A percentile compares a stretch with the other conserved stretches of the same genome.
Evolutionary conservation across 2,329 filamentous ascomycete genomes (phyloP).

Genomic region (Botrytis fabae): DNA sequence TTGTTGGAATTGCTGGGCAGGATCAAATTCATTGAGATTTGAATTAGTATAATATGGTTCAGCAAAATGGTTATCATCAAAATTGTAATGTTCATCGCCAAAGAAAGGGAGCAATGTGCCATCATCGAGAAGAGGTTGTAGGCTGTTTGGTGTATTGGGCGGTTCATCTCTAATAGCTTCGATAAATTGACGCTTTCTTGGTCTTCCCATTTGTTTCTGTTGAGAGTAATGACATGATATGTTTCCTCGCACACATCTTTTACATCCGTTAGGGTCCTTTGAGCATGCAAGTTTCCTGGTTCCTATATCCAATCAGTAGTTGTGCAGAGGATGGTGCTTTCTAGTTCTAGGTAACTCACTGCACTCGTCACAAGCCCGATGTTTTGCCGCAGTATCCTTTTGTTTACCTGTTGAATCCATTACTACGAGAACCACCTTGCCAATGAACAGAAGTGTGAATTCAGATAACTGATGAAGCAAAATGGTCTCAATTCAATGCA

Average conservation of each 20-base stretch:
- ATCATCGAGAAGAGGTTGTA: conserved; percentile 23
- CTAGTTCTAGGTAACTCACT: conserved; percentile 49
- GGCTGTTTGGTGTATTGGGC: conserved; percentile 8
- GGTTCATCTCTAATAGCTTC: conserved; percentile 31
- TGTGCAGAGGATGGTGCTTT: background rate
- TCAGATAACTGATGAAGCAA: background rate
- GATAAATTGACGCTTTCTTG: conserved; percentile 54
- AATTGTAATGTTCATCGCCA: conserved; percentile 24
- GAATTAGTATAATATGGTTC: conserved; percentile 28
- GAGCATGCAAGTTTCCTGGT: conserved; percentile 64
- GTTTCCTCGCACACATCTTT: conserved; percentile 57
- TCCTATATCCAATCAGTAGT: conserved; percentile 47
- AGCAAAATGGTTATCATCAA: conserved; percentile 23
- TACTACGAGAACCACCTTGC: conserved; percentile 9
- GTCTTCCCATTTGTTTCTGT: conserved; percentile 67
- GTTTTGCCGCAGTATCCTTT: conserved; percentile 46
- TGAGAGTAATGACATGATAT: conserved; percentile 61
- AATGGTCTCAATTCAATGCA: background rate
- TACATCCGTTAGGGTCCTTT: conserved; percentile 61
- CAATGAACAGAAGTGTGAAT: background rate
- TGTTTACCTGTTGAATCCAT: conserved; percentile 25
- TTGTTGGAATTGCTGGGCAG: conserved; percentile 7
- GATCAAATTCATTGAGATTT: conserved; percentile 7
- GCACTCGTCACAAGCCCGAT: conserved; percentile 67
- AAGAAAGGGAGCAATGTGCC: conserved; percentile 26